These are phyloP conservation scores for Stagonosporopsis rhizophila DNA, from an alignment of 2,329 filamentous ascomycete genomes.

Conservation along the genomic window DNA sequence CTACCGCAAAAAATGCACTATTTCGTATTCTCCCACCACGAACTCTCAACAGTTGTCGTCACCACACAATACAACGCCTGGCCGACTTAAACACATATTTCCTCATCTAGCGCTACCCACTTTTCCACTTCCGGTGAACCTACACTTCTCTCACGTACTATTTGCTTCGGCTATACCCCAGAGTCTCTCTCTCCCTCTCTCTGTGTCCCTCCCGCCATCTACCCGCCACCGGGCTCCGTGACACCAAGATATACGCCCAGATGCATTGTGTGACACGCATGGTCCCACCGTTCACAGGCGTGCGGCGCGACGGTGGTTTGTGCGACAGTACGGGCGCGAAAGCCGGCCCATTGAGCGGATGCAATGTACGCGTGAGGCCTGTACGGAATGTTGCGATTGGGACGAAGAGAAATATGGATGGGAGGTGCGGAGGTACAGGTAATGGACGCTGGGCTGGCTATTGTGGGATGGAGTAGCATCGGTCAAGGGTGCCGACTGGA, in stretches of 20 bases:
- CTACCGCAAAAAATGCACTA: too few species aligned
- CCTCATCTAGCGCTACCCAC: neutral
- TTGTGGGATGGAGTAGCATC: neutral
- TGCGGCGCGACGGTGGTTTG: neutral
- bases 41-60: neutral
- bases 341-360: neutral
- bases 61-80: neutral
- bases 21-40: too few species aligned
- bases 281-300: too few species aligned
- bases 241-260: neutral
- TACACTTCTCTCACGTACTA: neutral
- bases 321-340: neutral
- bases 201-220: too few species aligned
- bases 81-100: neutral
- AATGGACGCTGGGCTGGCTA: neutral
- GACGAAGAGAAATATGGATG: neutral
- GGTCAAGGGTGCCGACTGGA: neutral
- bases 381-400: too few species aligned
- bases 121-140: neutral
- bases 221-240: neutral
- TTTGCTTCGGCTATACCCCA: neutral
- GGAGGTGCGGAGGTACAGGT: neutral
- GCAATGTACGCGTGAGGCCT: neutral
- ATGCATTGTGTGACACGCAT: neutral
- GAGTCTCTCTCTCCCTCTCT: neutral